Evolutionary conservation across 345 rosid genomes (phyloP).

Genomic region (Brassica carinata): DNA sequence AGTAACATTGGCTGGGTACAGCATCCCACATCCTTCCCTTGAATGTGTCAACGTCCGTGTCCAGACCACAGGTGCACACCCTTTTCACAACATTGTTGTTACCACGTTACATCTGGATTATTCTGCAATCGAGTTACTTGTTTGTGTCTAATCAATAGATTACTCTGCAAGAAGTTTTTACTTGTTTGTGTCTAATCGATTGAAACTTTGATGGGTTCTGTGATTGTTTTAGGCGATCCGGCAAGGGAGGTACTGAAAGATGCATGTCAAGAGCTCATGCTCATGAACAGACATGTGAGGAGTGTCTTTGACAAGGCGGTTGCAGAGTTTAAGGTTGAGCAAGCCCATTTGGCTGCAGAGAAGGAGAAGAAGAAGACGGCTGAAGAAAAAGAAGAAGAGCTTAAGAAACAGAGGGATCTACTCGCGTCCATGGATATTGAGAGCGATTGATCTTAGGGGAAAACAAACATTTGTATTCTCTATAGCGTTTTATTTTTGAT

Average conservation of each 20-base stretch:
- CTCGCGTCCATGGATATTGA: conserved; percentile 23
- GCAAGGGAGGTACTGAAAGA: conserved; percentile 90
- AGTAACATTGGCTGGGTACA: conserved; percentile 69
- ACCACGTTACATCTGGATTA: neutral
- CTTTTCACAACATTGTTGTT: neutral
- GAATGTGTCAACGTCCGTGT: conserved; percentile 77
- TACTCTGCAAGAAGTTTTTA: neutral
- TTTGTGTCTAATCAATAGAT: neutral
- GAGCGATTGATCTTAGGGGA: conserved; percentile 8
- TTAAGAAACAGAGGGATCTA: conserved; percentile 16
- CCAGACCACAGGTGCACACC: conserved; percentile 80
- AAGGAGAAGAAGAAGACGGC: conserved; percentile 24
- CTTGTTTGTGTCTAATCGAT: neutral
- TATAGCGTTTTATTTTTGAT: neutral
- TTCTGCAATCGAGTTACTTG: neutral
- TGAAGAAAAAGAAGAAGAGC: neutral
- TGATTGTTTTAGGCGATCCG: conserved; percentile 60
- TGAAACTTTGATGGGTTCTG: neutral
- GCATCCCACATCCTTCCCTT: conserved; percentile 93
- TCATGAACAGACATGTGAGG: conserved; percentile 74
- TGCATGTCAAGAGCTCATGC: conserved; percentile 79
- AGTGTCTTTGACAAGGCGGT: conserved; percentile 65
- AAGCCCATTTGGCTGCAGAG: neutral
- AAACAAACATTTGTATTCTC: conserved; percentile 5
- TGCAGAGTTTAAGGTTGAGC: conserved; percentile 39